A percentile compares a stretch with the other conserved stretches of the same genome.
Evolutionary conservation across 2,329 filamentous ascomycete genomes (phyloP).

Genomic region (Xylaria sp.): DNA sequence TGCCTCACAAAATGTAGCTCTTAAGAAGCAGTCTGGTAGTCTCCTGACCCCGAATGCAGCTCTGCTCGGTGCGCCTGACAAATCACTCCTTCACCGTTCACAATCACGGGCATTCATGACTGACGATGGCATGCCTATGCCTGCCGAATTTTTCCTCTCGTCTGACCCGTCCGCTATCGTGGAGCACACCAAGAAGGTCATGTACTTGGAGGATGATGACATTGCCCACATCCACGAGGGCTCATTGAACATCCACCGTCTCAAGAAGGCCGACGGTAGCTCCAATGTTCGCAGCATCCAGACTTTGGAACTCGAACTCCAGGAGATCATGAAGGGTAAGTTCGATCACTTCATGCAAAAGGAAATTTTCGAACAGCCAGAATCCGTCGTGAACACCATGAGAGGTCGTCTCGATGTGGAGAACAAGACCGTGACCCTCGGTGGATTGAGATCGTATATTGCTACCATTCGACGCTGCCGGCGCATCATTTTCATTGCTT

Average conservation of each 20-base stretch:
- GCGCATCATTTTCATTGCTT: slow-evolving; percentile 98
- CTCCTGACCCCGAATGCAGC: slow-evolving; percentile 70
- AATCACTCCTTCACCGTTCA: slow-evolving; percentile 96
- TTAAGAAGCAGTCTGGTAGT: slow-evolving; percentile 84
- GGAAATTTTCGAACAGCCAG: slow-evolving; percentile 99
- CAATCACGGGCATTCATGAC: slow-evolving; percentile 99
- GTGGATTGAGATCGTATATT: slow-evolving; percentile 96
- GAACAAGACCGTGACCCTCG: slow-evolving; percentile 95
- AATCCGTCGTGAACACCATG: slow-evolving; percentile 99
- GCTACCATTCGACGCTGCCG: slow-evolving; percentile 95
- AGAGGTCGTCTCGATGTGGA: slow-evolving; percentile 93
- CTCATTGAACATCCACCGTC: slow-evolving; percentile 97
- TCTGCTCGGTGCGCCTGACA: slow-evolving; percentile 90
- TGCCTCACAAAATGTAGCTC: slow-evolving; percentile 93
- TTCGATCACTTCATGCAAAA: slow-evolving; percentile 99
- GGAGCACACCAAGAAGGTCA: slow-evolving; percentile 99
- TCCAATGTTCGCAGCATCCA: slow-evolving; percentile 98
- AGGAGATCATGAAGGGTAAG: slow-evolving; percentile 99
- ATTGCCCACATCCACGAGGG: slow-evolving; percentile 99
- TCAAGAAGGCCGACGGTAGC: slow-evolving; percentile 95
- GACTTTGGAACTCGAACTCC: slow-evolving; percentile 97
- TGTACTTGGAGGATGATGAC: slow-evolving; percentile 99
- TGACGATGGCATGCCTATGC: slow-evolving; percentile 96
- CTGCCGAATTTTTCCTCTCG: slow-evolving; percentile 98
- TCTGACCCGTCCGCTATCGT: slow-evolving; percentile 98